phyloP scores from a whole-genome alignment of 306 rosid genomes.

The Canavalia gladiata region DNA sequence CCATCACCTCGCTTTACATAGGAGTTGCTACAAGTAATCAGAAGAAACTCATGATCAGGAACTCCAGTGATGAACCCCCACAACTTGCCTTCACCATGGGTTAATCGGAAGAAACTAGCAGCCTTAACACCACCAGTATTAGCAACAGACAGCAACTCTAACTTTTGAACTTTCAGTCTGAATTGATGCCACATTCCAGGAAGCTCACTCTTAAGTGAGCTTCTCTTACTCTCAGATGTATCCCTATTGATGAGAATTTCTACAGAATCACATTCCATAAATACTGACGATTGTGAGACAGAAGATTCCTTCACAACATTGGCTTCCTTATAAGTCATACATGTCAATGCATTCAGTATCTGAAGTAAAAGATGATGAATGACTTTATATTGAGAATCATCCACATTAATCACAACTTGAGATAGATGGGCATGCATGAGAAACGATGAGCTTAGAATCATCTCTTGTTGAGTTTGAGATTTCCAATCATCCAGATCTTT shows the following conservation, averaged over 20 bases:
- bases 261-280: constrained; percentile 68
- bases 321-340: constrained; percentile 54
- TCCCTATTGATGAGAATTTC: constrained; percentile 72
- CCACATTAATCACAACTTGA: constrained; percentile 58
- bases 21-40: constrained; percentile 79
- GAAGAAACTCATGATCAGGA: constrained; percentile 82
- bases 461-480: constrained; percentile 80
- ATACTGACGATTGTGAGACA: constrained; percentile 73
- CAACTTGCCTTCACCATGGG: constrained; percentile 90
- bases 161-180: constrained; percentile 73
- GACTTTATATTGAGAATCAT: constrained; percentile 65
- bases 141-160: constrained; percentile 74
- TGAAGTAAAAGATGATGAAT: constrained; percentile 65
- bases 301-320: constrained; percentile 53
- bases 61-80: constrained; percentile 70
- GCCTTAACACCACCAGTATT: constrained; percentile 77
- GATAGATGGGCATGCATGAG: constrained; percentile 64
- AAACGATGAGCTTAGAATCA: constrained; percentile 81
- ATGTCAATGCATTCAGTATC: constrained; percentile 63
- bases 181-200: constrained; percentile 85
- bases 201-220: constrained; percentile 86
- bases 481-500: constrained; percentile 75
- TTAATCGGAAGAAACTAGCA: constrained; percentile 81
- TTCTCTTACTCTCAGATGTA: constrained; percentile 57
- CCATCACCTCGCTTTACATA: constrained; percentile 92